Evolutionary conservation across 768 basidiomycete species (phyloP).

Genomic region (Lactifluus rugatus): DNA sequence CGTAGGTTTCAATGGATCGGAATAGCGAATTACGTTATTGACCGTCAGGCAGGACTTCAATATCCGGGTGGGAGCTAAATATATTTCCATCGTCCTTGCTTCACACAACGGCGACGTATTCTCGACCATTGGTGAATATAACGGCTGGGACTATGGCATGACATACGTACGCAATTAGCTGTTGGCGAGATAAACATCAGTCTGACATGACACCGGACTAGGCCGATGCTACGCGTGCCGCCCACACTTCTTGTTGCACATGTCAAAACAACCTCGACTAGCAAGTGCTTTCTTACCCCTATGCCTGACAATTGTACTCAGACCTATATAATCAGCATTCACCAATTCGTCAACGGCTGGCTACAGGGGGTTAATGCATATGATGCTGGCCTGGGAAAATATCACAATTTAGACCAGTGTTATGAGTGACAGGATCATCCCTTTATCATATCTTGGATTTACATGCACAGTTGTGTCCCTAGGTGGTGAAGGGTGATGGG

Average conservation of each 20-base stretch:
- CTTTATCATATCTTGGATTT: too few relatives aligned
- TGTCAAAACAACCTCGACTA: conserved; percentile 87
- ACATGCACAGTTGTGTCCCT: too few relatives aligned
- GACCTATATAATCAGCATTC: conserved; percentile 35
- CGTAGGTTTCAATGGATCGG: conserved; percentile 23
- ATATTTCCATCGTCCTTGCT: conserved; percentile 43
- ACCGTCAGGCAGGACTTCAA: conserved; percentile 48
- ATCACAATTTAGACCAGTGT: conserved; percentile 50
- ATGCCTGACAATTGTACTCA: background rate
- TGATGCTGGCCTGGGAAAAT: conserved; percentile 44
- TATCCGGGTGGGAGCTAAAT: conserved; percentile 54
- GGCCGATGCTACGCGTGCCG: conserved; percentile 51
- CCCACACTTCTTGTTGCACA: conserved; percentile 42
- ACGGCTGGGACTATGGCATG: conserved; percentile 56
- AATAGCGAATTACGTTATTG: background rate
- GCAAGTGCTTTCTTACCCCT: conserved; percentile 32
- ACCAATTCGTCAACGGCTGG: conserved; percentile 70
- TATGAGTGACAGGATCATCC: background rate
- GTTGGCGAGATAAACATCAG: background rate
- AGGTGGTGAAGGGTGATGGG: too few relatives aligned
- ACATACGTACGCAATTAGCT: conserved; percentile 39
- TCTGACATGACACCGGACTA: conserved; percentile 20
- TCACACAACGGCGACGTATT: conserved; percentile 45
- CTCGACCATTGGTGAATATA: conserved; percentile 58
- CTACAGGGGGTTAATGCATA: conserved; percentile 49